phyloP scores from a whole-genome alignment of 768 basidiomycete genomes.

The Suillus sp. region DNA sequence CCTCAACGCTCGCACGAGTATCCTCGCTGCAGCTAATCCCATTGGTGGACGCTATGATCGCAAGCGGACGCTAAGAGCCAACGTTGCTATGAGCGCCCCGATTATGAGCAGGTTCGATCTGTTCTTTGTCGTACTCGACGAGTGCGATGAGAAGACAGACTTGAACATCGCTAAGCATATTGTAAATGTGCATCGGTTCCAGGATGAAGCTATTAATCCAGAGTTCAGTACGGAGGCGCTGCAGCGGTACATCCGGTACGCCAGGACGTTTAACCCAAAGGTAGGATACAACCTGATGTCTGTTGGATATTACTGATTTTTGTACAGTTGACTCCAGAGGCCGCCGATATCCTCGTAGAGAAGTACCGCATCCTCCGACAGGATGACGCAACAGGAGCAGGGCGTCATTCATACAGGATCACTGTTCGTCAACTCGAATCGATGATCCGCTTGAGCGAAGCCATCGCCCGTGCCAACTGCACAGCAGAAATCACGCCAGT shows the following conservation, averaged over 20 bases:
- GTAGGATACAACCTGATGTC: conserved; percentile 41
- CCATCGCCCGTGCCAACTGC: conserved; percentile 96
- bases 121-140: conserved; percentile 97
- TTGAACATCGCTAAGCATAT: conserved; percentile 95
- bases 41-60: conserved; percentile 96
- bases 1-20: conserved; percentile 95
- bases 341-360: conserved; percentile 90
- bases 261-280: conserved; percentile 97
- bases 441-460: conserved; percentile 97
- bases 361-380: conserved; percentile 92
- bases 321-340: conserved; percentile 84
- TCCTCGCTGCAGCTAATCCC: conserved; percentile 97
- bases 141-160: conserved; percentile 92
- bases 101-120: conserved; percentile 99
- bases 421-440: conserved; percentile 98
- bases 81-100: conserved; percentile 96
- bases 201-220: conserved; percentile 91
- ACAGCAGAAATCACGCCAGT: conserved; percentile 94
- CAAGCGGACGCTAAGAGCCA: conserved; percentile 87
- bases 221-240: conserved; percentile 97
- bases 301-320: conserved; percentile 12
- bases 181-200: conserved; percentile 95
- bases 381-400: conserved; percentile 87
- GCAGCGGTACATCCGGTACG: conserved; percentile 96
- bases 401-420: conserved; percentile 93